Percentiles rank a stretch among this genome's conserved stretches.
phyloP scores from a whole-genome alignment of 176 grass and related monocot genomes.

The Zea luxurians region DNA sequence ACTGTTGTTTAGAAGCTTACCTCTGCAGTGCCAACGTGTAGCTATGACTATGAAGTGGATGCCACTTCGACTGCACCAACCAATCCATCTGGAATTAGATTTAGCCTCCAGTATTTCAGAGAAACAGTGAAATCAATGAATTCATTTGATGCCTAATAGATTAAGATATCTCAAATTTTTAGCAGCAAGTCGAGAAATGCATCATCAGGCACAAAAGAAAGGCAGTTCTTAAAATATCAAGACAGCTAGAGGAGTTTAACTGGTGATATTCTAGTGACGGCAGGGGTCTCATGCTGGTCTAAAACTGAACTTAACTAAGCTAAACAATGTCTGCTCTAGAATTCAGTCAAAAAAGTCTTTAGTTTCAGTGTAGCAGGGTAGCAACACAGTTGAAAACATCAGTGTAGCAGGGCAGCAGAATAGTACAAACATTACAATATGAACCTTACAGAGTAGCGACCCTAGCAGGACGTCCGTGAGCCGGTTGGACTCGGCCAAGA shows the following conservation, averaged over 20 bases:
- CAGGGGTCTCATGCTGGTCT: conserved; percentile 52
- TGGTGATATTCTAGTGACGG: conserved; percentile 68
- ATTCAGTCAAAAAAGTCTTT: too few species aligned
- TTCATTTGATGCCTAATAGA: background rate
- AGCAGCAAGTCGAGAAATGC: background rate
- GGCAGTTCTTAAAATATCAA: background rate
- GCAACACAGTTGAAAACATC: too few species aligned
- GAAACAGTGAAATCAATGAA: background rate
- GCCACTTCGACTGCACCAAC: conserved; percentile 79
- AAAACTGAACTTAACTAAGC: too few species aligned
- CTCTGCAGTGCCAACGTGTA: conserved; percentile 65
- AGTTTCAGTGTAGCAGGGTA: too few species aligned
- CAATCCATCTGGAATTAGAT: conserved; percentile 24
- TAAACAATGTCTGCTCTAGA: too few species aligned
- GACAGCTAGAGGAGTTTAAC: conserved; percentile 41
- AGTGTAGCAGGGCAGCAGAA: too few species aligned
- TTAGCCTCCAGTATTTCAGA: background rate
- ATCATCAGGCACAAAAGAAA: background rate
- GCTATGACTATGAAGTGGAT: conserved; percentile 73
- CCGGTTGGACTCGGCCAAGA: conserved; percentile 33
- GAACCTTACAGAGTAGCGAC: too few species aligned
- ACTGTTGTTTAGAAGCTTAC: conserved; percentile 68
- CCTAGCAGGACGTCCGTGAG: too few species aligned
- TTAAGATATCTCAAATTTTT: background rate
- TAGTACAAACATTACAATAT: too few species aligned